These are phyloP conservation scores for Botrytis medusae DNA, from an alignment of 2,329 filamentous ascomycete species.

Conservation along the genomic window DNA sequence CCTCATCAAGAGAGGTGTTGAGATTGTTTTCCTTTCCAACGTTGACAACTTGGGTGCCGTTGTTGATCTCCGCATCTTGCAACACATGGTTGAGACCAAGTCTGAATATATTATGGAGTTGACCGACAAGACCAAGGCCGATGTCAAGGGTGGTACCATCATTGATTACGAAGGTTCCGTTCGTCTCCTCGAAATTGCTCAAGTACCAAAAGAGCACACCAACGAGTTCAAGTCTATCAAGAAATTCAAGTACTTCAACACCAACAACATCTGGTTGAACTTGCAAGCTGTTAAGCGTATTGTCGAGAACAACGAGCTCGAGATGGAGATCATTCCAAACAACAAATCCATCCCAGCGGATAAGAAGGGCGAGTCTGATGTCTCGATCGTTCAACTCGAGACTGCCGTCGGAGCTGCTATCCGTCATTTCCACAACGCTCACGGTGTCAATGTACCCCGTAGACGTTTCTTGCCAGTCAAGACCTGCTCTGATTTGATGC, in stretches of 20 bases:
- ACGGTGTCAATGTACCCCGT: constrained; percentile 97
- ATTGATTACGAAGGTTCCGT: constrained; percentile 98
- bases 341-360: constrained; percentile 97
- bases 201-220: constrained; percentile 99
- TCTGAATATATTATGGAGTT: constrained; percentile 99
- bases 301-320: constrained; percentile 95
- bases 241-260: constrained; percentile 99
- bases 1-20: constrained; percentile 90
- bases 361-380: constrained; percentile 99
- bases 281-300: constrained; percentile 96
- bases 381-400: constrained; percentile 97
- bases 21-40: constrained; percentile 98
- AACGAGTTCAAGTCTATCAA: constrained; percentile 99
- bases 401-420: constrained; percentile 98
- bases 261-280: constrained; percentile 99
- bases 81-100: constrained; percentile 98
- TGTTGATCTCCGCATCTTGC: constrained; percentile 94
- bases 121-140: constrained; percentile 99
- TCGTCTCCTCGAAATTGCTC: constrained; percentile 95
- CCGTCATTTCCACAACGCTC: constrained; percentile 96
- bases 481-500: constrained; percentile 98
- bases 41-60: constrained; percentile 98
- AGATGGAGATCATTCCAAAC: constrained; percentile 99
- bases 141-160: constrained; percentile 99
- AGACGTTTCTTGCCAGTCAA: constrained; percentile 99